These are phyloP conservation scores for Echinochloa phyllopogon DNA, from an alignment of 176 grass and related monocot genomes.

Conservation along the genomic window DNA sequence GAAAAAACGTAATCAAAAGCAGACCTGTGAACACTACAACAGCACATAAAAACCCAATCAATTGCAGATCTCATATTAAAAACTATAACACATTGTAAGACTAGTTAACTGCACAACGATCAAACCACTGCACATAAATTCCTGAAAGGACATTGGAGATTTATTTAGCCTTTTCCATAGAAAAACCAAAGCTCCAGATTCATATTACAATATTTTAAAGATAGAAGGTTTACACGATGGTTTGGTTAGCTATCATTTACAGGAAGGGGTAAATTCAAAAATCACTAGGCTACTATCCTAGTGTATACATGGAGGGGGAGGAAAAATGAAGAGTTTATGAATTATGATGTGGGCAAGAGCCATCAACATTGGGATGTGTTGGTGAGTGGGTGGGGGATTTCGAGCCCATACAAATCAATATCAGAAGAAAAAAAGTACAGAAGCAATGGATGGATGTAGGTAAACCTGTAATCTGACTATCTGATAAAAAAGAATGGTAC, in stretches of 20 bases:
- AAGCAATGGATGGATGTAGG: neutral
- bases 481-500: neutral
- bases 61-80: neutral
- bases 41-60: neutral
- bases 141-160: neutral
- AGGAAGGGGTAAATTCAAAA: neutral
- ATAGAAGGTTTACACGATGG: neutral
- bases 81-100: neutral
- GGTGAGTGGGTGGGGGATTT: too few relatives aligned
- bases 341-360: too few relatives aligned
- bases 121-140: too few relatives aligned
- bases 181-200: neutral
- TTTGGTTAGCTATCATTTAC: neutral
- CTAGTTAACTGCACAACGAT: neutral
- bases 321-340: too few relatives aligned
- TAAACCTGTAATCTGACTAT: slow-evolving; percentile 19
- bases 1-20: neutral
- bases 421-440: neutral
- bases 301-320: too few relatives aligned
- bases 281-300: neutral
- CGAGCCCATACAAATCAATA: neutral
- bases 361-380: too few relatives aligned
- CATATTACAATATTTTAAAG: neutral
- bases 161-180: neutral
- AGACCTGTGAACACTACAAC: neutral